Evolutionary conservation across 129 eudicot genomes (phyloP).

Genomic region (Helichrysum umbraculigerum): DNA sequence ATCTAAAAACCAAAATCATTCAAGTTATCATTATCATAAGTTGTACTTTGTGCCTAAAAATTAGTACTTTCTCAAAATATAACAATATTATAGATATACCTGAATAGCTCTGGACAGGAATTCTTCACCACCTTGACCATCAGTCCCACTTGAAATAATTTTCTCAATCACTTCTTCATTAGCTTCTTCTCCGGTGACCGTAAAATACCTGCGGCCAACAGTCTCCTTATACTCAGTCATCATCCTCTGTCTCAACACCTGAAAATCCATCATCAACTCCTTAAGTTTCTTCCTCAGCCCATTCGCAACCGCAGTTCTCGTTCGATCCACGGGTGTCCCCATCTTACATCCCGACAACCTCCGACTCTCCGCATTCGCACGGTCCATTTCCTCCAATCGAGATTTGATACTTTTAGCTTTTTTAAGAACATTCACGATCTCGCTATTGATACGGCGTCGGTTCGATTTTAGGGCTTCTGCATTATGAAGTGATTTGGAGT

Average conservation of each 20-base stretch:
- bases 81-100: slow-evolving; percentile 38
- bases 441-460: slow-evolving; percentile 53
- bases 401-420: slow-evolving; percentile 53
- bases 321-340: slow-evolving; percentile 79
- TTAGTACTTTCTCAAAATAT: background rate
- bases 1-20: background rate
- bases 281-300: slow-evolving; percentile 89
- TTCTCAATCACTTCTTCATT: slow-evolving; percentile 50
- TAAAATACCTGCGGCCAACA: slow-evolving; percentile 74
- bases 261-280: slow-evolving; percentile 94
- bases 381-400: slow-evolving; percentile 75
- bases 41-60: background rate
- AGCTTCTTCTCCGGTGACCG: slow-evolving; percentile 81
- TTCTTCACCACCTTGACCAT: slow-evolving; percentile 61
- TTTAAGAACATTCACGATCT: slow-evolving; percentile 59
- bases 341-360: slow-evolving; percentile 66
- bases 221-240: slow-evolving; percentile 88
- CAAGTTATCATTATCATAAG: background rate
- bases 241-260: slow-evolving; percentile 76
- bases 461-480: slow-evolving; percentile 58
- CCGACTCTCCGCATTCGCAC: slow-evolving; percentile 58
- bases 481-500: slow-evolving; percentile 67
- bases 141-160: background rate
- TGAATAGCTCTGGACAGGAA: slow-evolving; percentile 72
- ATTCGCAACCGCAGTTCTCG: slow-evolving; percentile 77